phyloP scores from a whole-genome alignment of 441 rosid species.

The Erodium chrysanthum region DNA sequence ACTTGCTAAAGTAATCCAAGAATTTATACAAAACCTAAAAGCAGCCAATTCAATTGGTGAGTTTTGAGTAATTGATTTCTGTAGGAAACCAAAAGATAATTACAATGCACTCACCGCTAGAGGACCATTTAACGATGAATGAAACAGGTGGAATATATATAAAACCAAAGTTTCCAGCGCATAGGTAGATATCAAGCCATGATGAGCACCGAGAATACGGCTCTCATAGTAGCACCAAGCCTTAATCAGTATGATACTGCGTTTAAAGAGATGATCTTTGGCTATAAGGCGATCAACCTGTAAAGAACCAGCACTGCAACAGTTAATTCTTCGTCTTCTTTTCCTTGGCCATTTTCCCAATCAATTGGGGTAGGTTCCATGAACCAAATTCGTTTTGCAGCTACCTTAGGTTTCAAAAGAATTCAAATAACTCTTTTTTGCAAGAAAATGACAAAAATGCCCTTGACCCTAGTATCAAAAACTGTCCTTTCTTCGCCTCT shows the following conservation, averaged over 20 bases:
- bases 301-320: constrained; percentile 11
- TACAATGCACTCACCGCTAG: constrained; percentile 49
- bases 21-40: constrained; percentile 68
- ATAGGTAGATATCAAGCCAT: constrained; percentile 81
- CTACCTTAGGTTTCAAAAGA: too few species aligned
- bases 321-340: constrained; percentile 19
- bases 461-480: too few species aligned
- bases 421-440: too few species aligned
- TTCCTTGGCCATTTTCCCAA: too few species aligned
- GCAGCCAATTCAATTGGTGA: neutral
- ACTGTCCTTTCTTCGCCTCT: too few species aligned
- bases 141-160: constrained; percentile 71
- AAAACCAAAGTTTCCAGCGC: constrained; percentile 84
- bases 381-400: too few species aligned
- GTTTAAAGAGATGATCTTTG: constrained; percentile 75
- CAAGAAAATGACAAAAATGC: too few species aligned
- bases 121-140: constrained; percentile 68
- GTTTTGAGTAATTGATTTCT: neutral
- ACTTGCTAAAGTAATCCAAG: constrained; percentile 84
- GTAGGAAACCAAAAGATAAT: constrained; percentile 13
- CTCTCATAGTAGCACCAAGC: constrained; percentile 97
- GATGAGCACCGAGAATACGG: constrained; percentile 89
- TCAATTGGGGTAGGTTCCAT: too few species aligned
- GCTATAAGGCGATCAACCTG: constrained; percentile 67
- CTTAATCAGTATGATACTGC: constrained; percentile 72